Base-by-base conservation (phyloP, 2,329 filamentous ascomycete species). In the Botrytis porri region DNA sequence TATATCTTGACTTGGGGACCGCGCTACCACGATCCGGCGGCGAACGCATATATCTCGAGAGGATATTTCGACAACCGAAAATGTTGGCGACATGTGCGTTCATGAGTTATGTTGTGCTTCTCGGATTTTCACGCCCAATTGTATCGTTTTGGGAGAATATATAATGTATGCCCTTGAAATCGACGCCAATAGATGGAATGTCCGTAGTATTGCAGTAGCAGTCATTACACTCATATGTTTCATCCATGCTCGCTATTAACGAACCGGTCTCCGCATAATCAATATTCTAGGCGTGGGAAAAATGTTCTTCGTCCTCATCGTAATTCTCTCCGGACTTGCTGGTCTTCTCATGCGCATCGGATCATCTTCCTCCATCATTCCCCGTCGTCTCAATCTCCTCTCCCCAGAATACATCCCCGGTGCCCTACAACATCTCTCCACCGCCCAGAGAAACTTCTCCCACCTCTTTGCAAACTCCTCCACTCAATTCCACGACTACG, bases 201-300 rank as follows among this genome's bases (percentile, higher is more conserved):
- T 86, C 72, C 83, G 85, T 60, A 82, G 81, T 29, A 82, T 87
- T 59, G 85, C 85, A 9, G 80, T 87, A 64, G 81, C 81, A 1
- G 84, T 84, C 70, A 84, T 87, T 39, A 84, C 85, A 0, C 75
- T 81, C 10, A 82, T 85, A 0, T 86, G 86, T 76, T 79, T 84
- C 32, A 82, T 86, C 64, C 86, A 87, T 71, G 81, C 84, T 1
- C 79, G 81, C 10, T 83, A 83, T n/a, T 80, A 85, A 73, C 84
- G 84, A 74, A 81, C 84, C 77, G 85, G 86, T 18, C 80, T 87
- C 29, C 81, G 82, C 32, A 81, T 86, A 16, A 84, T 86, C 75
- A 87, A 87, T 76, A 71, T 84, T 4, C 82, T 88, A 10, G 85
- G 86, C 35, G 77, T 84, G 7, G 79, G 85, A 75, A 87, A 87